Base-by-base conservation (phyloP, 1,284 basidiomycete genomes). In the Taiwanofungus camphoratus region DNA sequence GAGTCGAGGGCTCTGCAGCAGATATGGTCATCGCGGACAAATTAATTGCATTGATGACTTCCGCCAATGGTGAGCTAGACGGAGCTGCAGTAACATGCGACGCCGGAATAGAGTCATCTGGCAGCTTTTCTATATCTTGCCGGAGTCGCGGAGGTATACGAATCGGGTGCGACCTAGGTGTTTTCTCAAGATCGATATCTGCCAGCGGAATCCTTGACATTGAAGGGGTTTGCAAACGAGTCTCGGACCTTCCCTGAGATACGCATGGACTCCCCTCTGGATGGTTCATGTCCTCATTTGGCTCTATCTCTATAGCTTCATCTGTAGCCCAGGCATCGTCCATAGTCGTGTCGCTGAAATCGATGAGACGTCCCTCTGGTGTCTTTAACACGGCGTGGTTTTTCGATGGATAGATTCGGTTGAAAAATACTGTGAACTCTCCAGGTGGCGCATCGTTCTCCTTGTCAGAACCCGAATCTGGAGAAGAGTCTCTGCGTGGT, bases 351-450 rank as follows among this genome's bases (percentile, higher is more conserved):
- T 79, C 76, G n/a, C 74, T 77, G 38, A 80, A 59, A 56, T 83
- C 80, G 36, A 83, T 67, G 30, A 83, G 70, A 22, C 73, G 71
- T 36, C 70, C 73, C 30, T 63, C 71, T 30, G 72, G 67, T 7
- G 65, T 64, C 12, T 63, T 64, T 18, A 64, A 61, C 20, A 59
- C 59, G 5, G 56, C 45, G 19, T 59, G 53, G 36, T 61, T 56
- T 31, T 48, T 44, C 12, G 53, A 51, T 36, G 64, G 69, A 44
- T 63, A 63, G 4, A 68, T 61, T 19, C 68, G 66, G 48, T 65
- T 69, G 56, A 79, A 79, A 58, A 77, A 76, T 11, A 68, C 64
- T 19, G 67, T 69, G 46, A 76, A 59, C 15, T 69, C 67, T 33
- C 70, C 62, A 15, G 61, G 57, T 3, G 68, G 68, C 12, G 47